Evolutionary conservation across 768 basidiomycete genomes (phyloP).

Genomic region (Suillus subaureus): DNA sequence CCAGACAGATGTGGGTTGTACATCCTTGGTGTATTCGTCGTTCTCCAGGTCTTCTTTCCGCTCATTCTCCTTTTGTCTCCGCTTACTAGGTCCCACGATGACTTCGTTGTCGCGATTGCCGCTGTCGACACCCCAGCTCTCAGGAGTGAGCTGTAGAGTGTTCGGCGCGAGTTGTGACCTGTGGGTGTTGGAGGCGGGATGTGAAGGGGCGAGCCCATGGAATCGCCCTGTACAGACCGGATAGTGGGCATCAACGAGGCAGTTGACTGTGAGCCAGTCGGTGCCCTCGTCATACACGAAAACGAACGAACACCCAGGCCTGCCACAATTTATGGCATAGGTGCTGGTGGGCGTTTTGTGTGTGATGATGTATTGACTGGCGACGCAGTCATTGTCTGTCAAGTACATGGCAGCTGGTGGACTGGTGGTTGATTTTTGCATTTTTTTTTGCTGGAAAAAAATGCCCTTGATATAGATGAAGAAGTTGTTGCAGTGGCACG

Average conservation of each 20-base stretch:
- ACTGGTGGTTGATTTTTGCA: background rate
- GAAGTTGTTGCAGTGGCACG: background rate
- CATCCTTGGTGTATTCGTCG: slow-evolving; percentile 28
- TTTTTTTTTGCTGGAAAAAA: background rate
- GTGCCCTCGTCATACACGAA: slow-evolving; percentile 29
- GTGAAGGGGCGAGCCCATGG: background rate
- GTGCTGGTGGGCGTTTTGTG: background rate
- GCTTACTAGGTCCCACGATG: slow-evolving; percentile 22
- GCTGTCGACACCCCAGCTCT: background rate
- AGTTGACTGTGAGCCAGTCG: slow-evolving; percentile 27
- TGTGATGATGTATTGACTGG: background rate
- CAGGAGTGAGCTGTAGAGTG: no score
- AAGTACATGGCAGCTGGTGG: slow-evolving; percentile 5
- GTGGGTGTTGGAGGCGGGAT: background rate
- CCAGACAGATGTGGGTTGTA: slow-evolving; percentile 29
- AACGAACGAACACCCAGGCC: slow-evolving; percentile 17
- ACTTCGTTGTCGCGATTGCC: background rate
- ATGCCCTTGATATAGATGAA: background rate
- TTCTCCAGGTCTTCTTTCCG: slow-evolving; percentile 29
- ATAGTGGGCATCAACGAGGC: slow-evolving; percentile 28
- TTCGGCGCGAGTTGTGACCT: no score
- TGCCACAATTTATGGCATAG: slow-evolving; percentile 18
- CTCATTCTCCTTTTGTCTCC: slow-evolving; percentile 30
- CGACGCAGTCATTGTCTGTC: slow-evolving; percentile 9
- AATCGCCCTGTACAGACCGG: slow-evolving; percentile 20